Evolutionary conservation across 352 stramenopile species (phyloP).

Genomic region (Pythium utonaiense): DNA sequence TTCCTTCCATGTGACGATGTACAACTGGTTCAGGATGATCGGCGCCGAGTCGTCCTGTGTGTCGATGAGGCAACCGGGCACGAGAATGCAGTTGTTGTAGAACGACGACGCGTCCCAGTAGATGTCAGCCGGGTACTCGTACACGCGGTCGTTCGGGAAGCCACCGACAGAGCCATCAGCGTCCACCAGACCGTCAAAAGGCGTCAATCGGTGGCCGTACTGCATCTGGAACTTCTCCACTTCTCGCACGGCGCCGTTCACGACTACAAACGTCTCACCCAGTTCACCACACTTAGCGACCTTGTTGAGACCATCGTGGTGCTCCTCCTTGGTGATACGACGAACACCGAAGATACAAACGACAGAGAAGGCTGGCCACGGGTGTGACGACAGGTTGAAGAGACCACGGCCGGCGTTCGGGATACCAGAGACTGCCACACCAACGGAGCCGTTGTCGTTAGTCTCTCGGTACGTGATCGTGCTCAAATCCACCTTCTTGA

Average conservation of each 20-base stretch:
- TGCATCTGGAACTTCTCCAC: conserved; percentile 88
- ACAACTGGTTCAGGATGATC: conserved; percentile 82
- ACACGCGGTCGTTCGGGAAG: conserved; percentile 86
- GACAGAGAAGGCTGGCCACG: conserved; percentile 84
- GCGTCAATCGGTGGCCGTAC: conserved; percentile 77
- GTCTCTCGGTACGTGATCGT: conserved; percentile 83
- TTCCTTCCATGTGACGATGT: conserved; percentile 89
- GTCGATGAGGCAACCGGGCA: conserved; percentile 78
- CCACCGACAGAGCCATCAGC: conserved; percentile 79
- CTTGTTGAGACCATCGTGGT: conserved; percentile 87
- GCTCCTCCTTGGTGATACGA: conserved; percentile 83
- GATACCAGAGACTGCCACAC: conserved; percentile 78
- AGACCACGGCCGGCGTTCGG: conserved; percentile 75
- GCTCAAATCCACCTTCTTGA: conserved; percentile 83
- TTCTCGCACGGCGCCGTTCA: conserved; percentile 81
- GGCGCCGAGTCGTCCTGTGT: conserved; percentile 70
- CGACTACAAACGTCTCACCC: conserved; percentile 84
- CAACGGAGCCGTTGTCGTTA: conserved; percentile 87
- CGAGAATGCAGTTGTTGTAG: conserved; percentile 90
- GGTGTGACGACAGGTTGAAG: conserved; percentile 77
- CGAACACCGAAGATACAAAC: conserved; percentile 87
- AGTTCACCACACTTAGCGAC: conserved; percentile 80
- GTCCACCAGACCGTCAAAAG: conserved; percentile 82
- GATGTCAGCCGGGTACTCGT: conserved; percentile 79
- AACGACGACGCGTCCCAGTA: conserved; percentile 88